phyloP scores from a whole-genome alignment of 306 rosid species.

The Fagus sylvatica region DNA sequence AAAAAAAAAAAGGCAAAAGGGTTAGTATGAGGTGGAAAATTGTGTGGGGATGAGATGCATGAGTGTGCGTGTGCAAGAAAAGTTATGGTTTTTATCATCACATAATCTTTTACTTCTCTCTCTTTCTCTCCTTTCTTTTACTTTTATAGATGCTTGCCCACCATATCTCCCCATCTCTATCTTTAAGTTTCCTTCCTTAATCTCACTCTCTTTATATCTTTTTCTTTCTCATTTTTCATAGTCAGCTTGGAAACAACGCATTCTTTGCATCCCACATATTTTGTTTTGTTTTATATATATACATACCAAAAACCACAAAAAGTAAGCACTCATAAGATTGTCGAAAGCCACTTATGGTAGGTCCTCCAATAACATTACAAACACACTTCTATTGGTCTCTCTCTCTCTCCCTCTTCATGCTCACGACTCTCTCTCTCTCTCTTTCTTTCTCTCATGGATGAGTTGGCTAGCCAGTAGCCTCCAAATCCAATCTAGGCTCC shows the following conservation, averaged over 20 bases:
- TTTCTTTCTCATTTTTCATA: constrained; percentile 5
- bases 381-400: constrained; percentile 29
- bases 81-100: constrained; percentile 43
- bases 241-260: constrained; percentile 92
- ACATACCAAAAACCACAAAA: constrained; percentile 45
- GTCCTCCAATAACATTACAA: constrained; percentile 47
- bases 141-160: constrained; percentile 67
- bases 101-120: constrained; percentile 43
- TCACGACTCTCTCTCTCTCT: constrained; percentile 33
- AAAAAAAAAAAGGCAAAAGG: constrained; percentile 43
- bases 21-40: constrained; percentile 38
- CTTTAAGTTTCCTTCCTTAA: constrained; percentile 28
- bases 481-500: constrained; percentile 37
- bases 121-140: constrained; percentile 25
- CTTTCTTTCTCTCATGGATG: constrained; percentile 36
- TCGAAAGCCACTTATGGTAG: constrained; percentile 52
- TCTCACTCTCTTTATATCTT: constrained; percentile 2
- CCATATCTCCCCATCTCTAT: constrained; percentile 52
- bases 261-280: constrained; percentile 56
- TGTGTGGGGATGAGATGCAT: constrained; percentile 37
- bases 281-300: constrained; percentile 11
- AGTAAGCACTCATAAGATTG: constrained; percentile 64
- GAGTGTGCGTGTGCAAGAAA: constrained; percentile 48
- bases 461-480: constrained; percentile 30
- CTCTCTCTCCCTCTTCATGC: constrained; percentile 21